Conservation (phyloP, 2,329 filamentous ascomycete species). For the Penicillium brasilianum region DNA sequence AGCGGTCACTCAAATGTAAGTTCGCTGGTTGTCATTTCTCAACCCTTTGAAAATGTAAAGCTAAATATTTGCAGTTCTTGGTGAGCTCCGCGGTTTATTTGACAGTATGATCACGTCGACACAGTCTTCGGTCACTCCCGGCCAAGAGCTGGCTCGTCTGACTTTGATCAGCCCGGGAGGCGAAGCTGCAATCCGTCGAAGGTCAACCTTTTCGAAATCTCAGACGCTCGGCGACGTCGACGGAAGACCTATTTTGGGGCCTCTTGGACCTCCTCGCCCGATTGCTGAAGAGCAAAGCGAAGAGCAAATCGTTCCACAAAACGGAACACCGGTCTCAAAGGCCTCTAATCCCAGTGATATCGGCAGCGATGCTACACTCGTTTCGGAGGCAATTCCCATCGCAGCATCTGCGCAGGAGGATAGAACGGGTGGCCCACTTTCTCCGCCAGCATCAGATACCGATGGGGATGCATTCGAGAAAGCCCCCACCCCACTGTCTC, state of each 20-base stretch:
- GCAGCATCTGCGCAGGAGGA: conserved; percentile 33
- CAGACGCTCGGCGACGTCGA: conserved; percentile 49
- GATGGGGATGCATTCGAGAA: conserved; percentile 11
- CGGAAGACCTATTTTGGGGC: conserved; percentile 53
- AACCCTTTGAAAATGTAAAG: not conserved
- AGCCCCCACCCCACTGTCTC: conserved; percentile 13
- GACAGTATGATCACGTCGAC: conserved; percentile 69
- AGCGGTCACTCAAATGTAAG: conserved; percentile 75
- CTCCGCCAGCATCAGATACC: conserved; percentile 13
- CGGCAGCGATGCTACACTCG: conserved; percentile 45
- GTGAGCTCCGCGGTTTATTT: conserved; percentile 74
- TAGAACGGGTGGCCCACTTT: conserved; percentile 42
- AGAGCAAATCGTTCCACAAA: conserved; percentile 10
- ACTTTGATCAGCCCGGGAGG: conserved; percentile 69
- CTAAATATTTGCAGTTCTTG: conserved; percentile 63
- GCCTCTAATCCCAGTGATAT: conserved; percentile 36
- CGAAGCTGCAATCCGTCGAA: conserved; percentile 57
- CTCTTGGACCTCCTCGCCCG: conserved; percentile 47
- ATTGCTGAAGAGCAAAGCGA: conserved; percentile 27
- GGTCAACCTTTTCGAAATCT: conserved; percentile 49
- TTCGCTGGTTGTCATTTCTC: conserved; percentile 23
- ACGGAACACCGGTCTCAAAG: conserved; percentile 28
- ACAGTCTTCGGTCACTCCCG: conserved; percentile 68
- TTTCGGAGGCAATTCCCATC: conserved; percentile 34
- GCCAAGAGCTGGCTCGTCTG: conserved; percentile 77